Base-by-base conservation (phyloP, 352 stramenopile species). In the Phytophthora pistaciae region DNA sequence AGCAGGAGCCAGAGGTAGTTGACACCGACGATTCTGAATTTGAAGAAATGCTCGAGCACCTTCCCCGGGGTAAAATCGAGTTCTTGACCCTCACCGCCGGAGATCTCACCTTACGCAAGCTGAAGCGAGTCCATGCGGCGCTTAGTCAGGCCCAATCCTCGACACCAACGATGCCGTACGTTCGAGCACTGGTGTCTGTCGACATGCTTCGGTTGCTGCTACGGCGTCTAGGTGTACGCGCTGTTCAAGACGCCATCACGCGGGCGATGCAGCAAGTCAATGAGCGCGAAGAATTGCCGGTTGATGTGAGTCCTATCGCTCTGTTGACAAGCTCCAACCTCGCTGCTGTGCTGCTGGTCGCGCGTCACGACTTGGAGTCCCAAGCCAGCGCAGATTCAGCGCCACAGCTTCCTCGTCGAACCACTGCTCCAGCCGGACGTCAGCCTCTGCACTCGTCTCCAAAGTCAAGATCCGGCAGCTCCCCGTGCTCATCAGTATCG, bases 301-400 rank as follows among this genome's bases (percentile, higher is more conserved):
- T 62, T 44, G 70, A 54, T 3, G 10, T 77, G 3, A 65, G 74
- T 23, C 54, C 63, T 0, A 38, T 63, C 1, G 56, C 52, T 31
- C 61, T 85, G 2, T 36, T 90, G 18, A 87, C 80, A 3, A 75
- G 64, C 33, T 67, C 29, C 20, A 90, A 90, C 57, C 79, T 90
- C 21, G 42, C 79, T 18, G 55, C 67, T 7, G 72, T 75, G 18
- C 75, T 87, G 16, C 58, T 88, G 0, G 42, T 75, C 5, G 68
- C 65, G 3, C 73, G 78, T 50, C 72, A 70, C 33, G 56, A 61
- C 2, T 58, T 90, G 11, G 53, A 55, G 25, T 7, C 49, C 33
- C 25, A 52, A 55, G 9, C 20, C 36, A 54, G 14, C 36, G 18
- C 9, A n/a, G 55, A 46, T 21, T 66, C 55, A 20, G 6, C 55